Evolutionary conservation across 2,329 filamentous ascomycete species (phyloP), one percentile per base, ranked within the genome.

Genomic region (Penicillium sp.): DNA sequence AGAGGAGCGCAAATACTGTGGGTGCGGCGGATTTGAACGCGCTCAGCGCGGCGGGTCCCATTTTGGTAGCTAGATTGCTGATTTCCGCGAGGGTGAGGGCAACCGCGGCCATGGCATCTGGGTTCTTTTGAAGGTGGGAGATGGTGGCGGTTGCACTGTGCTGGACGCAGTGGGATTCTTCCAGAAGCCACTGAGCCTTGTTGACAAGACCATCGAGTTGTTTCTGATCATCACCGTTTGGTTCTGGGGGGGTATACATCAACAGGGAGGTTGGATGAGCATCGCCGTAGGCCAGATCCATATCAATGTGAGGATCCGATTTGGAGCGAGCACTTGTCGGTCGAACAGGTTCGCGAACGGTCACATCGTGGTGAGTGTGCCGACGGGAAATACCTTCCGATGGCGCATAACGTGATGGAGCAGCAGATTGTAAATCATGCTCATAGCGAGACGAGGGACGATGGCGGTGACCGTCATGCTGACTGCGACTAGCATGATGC

Each of bases 41-140:
- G 8, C 77, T 72, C 5, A 98, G 70, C 14, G 91, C 86, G 1
- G 81, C 79, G 0, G 93, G 93, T 1, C 86, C 87, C 77, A 96
- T 84, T 63, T 94, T 94, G 36, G 79, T 77, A 1, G 88, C 76
- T 3, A 97, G 67, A 16, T 83, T 84, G 45, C 86, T 93, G 49
- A 98, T 84, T 67, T 98, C 93, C 9, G 89, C 91, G 5, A 98
- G 77, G 0, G 91, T 90, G 20, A 98, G 77, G 0, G 90, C 94
- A 1, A 98, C 91, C 7, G 93, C 91, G 2, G 93, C 93, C 37
- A 96, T 88, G 2, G 88, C 87, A 51, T 98, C 88, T 0, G 93
- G 90, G 63, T 83, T 91, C 73, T 81, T 80, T 59, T 88, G 84
- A 3, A 90, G 71, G 50, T 87, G 85, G 30, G 83, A 73, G 55